These are phyloP conservation scores for Leucoagaricus sp. DNA, from an alignment of 1,284 basidiomycete genomes.

Conservation along the genomic window DNA sequence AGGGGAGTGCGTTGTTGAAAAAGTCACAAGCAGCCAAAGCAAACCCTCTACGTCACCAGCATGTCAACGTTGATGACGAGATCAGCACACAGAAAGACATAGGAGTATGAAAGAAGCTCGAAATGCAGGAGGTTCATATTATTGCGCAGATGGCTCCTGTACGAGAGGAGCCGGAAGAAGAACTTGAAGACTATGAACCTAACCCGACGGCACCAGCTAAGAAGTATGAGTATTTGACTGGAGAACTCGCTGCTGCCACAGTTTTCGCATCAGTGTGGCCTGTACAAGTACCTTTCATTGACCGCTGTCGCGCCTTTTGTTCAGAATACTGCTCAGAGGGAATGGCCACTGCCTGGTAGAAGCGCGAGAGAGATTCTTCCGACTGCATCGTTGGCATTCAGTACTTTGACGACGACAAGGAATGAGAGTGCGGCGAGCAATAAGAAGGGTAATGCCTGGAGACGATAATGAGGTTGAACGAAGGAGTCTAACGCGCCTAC, in stretches of 20 bases:
- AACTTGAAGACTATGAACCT: slow-evolving; percentile 27
- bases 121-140: slow-evolving; percentile 85
- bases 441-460: slow-evolving; percentile 13
- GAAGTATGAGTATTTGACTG: slow-evolving; percentile 10
- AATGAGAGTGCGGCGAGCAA: background rate
- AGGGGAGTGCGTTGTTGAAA: slow-evolving; percentile 52
- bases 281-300: background rate
- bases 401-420: background rate
- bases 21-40: slow-evolving; percentile 47
- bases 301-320: no score
- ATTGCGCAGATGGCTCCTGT: slow-evolving; percentile 86
- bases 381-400: background rate
- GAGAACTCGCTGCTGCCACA: slow-evolving; percentile 1
- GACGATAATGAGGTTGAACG: no score
- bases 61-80: slow-evolving; percentile 30
- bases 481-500: no score
- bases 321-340: slow-evolving; percentile 9
- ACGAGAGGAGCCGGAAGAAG: slow-evolving; percentile 41
- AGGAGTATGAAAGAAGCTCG: slow-evolving; percentile 69
- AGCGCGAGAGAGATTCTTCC: slow-evolving; percentile 6
- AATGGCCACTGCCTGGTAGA: slow-evolving; percentile 1
- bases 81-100: slow-evolving; percentile 54
- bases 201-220: background rate
- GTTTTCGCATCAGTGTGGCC: background rate
- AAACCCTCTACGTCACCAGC: slow-evolving; percentile 31